A percentile compares a stretch with the other conserved stretches of the same genome.
phyloP scores from a whole-genome alignment of 148 eudicot species.

The Fagopyrum tataricum region DNA sequence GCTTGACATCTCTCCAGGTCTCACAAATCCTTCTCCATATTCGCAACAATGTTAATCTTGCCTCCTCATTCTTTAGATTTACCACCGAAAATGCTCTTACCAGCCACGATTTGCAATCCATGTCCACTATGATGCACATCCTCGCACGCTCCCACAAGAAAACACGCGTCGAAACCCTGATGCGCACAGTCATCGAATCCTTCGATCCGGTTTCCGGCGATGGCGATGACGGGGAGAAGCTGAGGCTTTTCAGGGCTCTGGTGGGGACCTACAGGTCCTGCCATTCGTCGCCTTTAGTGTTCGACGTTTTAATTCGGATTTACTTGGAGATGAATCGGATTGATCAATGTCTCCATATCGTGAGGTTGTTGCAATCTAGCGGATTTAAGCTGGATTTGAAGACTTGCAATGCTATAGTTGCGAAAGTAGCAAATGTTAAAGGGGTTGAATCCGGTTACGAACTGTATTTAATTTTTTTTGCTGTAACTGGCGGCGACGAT shows the following conservation, averaged over 20 bases:
- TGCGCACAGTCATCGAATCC: constrained; percentile 37
- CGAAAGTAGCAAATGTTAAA: constrained; percentile 19
- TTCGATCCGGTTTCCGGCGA: neutral
- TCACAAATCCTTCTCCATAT: constrained; percentile 48
- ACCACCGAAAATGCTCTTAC: constrained; percentile 32
- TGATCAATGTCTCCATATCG: constrained; percentile 41
- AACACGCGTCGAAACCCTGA: constrained; percentile 31
- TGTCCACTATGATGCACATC: constrained; percentile 59
- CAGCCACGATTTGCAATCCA: constrained; percentile 43
- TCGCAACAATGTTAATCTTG: constrained; percentile 54
- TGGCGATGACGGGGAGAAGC: constrained; percentile 11
- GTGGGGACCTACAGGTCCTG: constrained; percentile 40
- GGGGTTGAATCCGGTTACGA: constrained; percentile 56
- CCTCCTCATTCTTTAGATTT: constrained; percentile 61
- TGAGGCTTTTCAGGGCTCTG: constrained; percentile 35
- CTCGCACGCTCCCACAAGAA: constrained; percentile 55
- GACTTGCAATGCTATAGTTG: constrained; percentile 45
- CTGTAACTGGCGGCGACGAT: constrained; percentile 3
- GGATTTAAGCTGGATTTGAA: constrained; percentile 21
- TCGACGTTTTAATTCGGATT: constrained; percentile 52
- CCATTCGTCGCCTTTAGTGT: constrained; percentile 77
- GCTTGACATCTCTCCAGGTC: constrained; percentile 43
- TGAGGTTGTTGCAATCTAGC: constrained; percentile 26
- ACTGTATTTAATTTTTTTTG: constrained; percentile 41
- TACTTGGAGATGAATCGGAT: constrained; percentile 37